Conservation (phyloP, 139 green algal genomes). For the Spirogloea muscicola region DNA sequence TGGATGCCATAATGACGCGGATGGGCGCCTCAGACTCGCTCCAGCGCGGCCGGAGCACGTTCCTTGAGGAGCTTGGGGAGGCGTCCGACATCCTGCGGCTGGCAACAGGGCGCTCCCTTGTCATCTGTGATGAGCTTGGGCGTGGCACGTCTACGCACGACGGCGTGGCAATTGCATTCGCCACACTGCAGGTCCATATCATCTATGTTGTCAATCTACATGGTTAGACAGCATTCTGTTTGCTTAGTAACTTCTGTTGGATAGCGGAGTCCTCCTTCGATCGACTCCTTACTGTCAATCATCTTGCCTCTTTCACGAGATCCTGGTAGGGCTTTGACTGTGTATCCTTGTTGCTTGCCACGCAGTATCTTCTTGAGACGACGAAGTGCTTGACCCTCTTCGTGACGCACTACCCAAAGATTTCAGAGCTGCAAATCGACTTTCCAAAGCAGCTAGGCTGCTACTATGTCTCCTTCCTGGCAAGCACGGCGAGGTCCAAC, state of each 20-base stretch:
- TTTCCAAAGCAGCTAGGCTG: slow-evolving; percentile 13
- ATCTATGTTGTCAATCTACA: not conserved
- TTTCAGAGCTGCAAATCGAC: slow-evolving; percentile 22
- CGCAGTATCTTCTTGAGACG: slow-evolving; percentile 25
- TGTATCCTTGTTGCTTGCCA: too few species aligned
- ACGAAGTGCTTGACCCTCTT: slow-evolving; percentile 63
- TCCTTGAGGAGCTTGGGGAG: slow-evolving; percentile 77
- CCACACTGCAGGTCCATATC: slow-evolving; percentile 53
- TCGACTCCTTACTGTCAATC: too few species aligned
- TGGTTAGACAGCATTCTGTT: too few species aligned
- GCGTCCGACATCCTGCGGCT: slow-evolving; percentile 62
- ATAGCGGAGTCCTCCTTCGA: too few species aligned
- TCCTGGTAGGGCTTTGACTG: too few species aligned
- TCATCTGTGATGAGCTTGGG: slow-evolving; percentile 72
- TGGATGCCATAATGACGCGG: slow-evolving; percentile 79
- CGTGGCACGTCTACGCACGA: slow-evolving; percentile 61
- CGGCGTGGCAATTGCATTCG: slow-evolving; percentile 60
- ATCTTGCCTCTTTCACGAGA: too few species aligned
- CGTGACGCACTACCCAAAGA: slow-evolving; percentile 70
- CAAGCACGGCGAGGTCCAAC: not conserved
- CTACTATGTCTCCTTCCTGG: slow-evolving; percentile 41
- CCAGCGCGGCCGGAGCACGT: slow-evolving; percentile 55
- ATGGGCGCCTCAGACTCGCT: slow-evolving; percentile 86
- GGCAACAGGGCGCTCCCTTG: slow-evolving; percentile 61
- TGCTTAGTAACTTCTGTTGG: too few species aligned